Evolutionary conservation across 345 rosid genomes (phyloP).

Genomic region (Eucalyptus decipiens): DNA sequence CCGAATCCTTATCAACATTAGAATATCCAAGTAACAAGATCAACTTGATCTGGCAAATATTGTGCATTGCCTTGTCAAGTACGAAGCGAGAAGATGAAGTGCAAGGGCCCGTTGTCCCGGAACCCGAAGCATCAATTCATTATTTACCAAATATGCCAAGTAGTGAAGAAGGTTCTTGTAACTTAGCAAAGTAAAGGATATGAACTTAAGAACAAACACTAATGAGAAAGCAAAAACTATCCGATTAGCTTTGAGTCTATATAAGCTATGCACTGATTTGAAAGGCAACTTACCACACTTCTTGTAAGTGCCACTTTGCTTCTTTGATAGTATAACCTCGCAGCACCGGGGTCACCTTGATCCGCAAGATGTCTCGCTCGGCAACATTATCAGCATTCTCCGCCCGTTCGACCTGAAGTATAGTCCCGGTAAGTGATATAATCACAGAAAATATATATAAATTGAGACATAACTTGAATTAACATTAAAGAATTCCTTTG

Average conservation of each 20-base stretch:
- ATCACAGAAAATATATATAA: neutral
- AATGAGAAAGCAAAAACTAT: neutral
- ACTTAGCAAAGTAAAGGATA: neutral
- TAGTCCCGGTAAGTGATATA: neutral
- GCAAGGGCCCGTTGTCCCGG: slow-evolving; percentile 83
- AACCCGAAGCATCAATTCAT: slow-evolving; percentile 30
- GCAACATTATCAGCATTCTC: slow-evolving; percentile 14
- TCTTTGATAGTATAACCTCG: slow-evolving; percentile 84
- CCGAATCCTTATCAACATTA: slow-evolving; percentile 8
- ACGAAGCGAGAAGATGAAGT: slow-evolving; percentile 64
- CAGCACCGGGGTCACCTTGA: slow-evolving; percentile 91
- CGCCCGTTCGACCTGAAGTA: neutral
- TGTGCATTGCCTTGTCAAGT: slow-evolving; percentile 51
- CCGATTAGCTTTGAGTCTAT: neutral
- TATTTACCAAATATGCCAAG: neutral
- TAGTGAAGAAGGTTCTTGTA: neutral
- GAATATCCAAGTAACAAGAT: slow-evolving; percentile 5
- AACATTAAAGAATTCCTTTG: neutral
- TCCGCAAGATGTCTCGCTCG: slow-evolving; percentile 71
- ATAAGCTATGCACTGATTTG: neutral
- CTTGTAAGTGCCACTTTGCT: slow-evolving; percentile 68
- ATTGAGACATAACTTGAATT: neutral
- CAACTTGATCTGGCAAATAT: slow-evolving; percentile 37
- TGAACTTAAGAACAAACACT: neutral
- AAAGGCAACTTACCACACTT: slow-evolving; percentile 54